phyloP scores from a whole-genome alignment of 2,329 filamentous ascomycete genomes.

The Arthrobotrys pseudoclavata region DNA sequence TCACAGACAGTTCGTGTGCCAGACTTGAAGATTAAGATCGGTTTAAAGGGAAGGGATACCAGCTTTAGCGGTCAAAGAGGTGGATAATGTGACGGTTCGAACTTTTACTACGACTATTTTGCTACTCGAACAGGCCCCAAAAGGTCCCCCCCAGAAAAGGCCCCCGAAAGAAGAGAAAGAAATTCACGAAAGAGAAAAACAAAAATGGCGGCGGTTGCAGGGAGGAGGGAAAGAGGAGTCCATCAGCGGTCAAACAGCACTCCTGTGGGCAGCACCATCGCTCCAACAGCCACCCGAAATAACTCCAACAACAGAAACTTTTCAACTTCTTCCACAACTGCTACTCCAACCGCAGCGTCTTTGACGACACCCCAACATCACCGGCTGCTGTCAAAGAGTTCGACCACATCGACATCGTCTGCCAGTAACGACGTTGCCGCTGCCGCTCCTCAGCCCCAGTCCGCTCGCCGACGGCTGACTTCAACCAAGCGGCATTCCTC shows the following conservation, averaged over 20 bases:
- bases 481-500: constrained; percentile 57
- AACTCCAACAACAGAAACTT: constrained; percentile 51
- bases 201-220: constrained; percentile 58
- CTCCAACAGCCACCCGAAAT: constrained; percentile 59
- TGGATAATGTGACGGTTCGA: constrained; percentile 56
- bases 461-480: constrained; percentile 56
- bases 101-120: constrained; percentile 34
- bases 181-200: constrained; percentile 40
- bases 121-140: constrained; percentile 31
- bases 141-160: constrained; percentile 27
- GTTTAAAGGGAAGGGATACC: constrained; percentile 45
- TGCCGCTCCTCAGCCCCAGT: constrained; percentile 25
- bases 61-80: constrained; percentile 38
- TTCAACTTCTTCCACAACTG: constrained; percentile 44
- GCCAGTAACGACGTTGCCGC: constrained; percentile 20
- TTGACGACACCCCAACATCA: constrained; percentile 44
- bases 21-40: constrained; percentile 53
- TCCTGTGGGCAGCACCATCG: constrained; percentile 33
- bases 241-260: constrained; percentile 60
- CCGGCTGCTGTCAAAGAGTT: constrained; percentile 28
- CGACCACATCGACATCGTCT: constrained; percentile 30
- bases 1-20: constrained; percentile 54
- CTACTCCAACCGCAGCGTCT: constrained; percentile 13
- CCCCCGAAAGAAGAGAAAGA: constrained; percentile 29
- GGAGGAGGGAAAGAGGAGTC: constrained; percentile 47